Base-by-base conservation (phyloP, 2,329 filamentous ascomycete genomes). In the Aspergillus vadensis region DNA sequence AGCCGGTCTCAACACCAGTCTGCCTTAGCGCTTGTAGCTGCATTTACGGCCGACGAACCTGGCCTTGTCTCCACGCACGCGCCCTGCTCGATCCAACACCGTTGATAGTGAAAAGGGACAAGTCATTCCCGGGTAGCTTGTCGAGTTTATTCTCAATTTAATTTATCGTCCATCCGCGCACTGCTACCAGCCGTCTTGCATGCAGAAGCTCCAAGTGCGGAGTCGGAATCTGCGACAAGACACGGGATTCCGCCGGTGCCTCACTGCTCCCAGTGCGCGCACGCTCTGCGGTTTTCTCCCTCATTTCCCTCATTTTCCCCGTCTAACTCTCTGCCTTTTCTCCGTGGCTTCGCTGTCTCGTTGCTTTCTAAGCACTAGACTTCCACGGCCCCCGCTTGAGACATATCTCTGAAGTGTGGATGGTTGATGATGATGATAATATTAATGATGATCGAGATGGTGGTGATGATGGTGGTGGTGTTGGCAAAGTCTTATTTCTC, bases 151-250 rank as follows among this genome's bases (percentile, higher is more conserved):
- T 50, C n/a, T 32, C 25, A 44, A 38, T 41, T 58, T 61, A 59
- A 58, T 61, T 47, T 63, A 60, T 55, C 53, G 39, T 25, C 49
- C 21, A 25, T 49, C 21, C 56, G 25, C 47, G 39, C 54, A 53
- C 61, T 58, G 57, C 51, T 58, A 55, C 50, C 57, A 52, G 58
- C 63, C 61, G 59, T 55, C 63, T 64, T 64, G 63, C 63, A 63
- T 65, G 63, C 62, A 62, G 63, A 50, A 57, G 47, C 47, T 64
- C 58, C 38, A 49, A 65, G 59, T 55, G 59, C 58, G 61, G 54
- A 63, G 44, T 58, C 36, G 50, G 43, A 47, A 6, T 17, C 41
- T 50, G 47, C 47, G 25, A 50, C 47, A 17, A 19, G 25, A 50
- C 27, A 50, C 47, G 47, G 47, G 47, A 32, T 50, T 50, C 47